Conservation (phyloP, 176 grass and related monocot species). For the Panicum miliaceum region DNA sequence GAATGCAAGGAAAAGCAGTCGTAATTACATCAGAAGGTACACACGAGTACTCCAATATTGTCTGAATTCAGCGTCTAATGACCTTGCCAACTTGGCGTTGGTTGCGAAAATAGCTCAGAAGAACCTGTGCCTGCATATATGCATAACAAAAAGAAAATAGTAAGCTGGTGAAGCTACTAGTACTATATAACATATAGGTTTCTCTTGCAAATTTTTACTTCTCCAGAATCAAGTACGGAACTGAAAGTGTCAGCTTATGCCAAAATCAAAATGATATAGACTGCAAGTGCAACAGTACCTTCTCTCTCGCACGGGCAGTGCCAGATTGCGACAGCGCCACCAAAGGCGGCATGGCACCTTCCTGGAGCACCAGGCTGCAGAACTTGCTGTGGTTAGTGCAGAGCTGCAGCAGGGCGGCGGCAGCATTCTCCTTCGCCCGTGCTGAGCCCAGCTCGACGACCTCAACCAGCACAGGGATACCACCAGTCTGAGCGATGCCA, state of each 20-base stretch:
- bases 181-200: not conserved
- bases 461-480: slow-evolving; percentile 77
- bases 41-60: not conserved
- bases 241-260: not conserved
- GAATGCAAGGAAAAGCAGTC: not conserved
- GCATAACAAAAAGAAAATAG: not conserved
- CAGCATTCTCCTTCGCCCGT: slow-evolving; percentile 79
- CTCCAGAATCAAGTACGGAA: not conserved
- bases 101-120: slow-evolving; percentile 81
- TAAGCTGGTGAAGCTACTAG: not conserved
- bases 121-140: slow-evolving; percentile 70
- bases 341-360: slow-evolving; percentile 84
- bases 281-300: slow-evolving; percentile 53
- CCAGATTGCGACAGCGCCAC: slow-evolving; percentile 81
- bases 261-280: not conserved
- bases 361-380: slow-evolving; percentile 81
- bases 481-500: slow-evolving; percentile 63
- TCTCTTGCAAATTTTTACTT: not conserved
- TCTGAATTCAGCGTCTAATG: not conserved
- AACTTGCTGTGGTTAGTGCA: slow-evolving; percentile 75
- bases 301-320: slow-evolving; percentile 85
- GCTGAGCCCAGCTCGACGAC: slow-evolving; percentile 89
- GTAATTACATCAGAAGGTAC: not conserved
- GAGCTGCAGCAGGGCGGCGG: slow-evolving; percentile 71
- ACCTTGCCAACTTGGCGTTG: slow-evolving; percentile 56